Base-by-base conservation (phyloP, 345 rosid genomes). In the Citrus unshiu region DNA sequence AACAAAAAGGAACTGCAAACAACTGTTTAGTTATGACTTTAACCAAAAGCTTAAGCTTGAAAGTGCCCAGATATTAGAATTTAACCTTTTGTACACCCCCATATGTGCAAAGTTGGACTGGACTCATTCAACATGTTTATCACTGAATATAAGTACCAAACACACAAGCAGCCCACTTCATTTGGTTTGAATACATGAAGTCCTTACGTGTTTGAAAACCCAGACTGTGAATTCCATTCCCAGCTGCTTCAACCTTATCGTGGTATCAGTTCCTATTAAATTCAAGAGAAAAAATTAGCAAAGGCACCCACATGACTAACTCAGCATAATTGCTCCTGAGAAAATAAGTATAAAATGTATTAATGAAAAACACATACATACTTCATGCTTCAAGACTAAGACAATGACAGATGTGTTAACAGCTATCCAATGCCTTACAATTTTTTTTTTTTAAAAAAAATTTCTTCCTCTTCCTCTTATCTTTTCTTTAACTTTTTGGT, bases 201-300 rank as follows among this genome's bases (percentile, higher is more conserved):
- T 58, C 72, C 89, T 91, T 88, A 95, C 98, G 83, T 95, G 99
- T 89, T 95, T 95, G 83, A 95, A 95, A 77, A 92, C 99, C 99
- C 98, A 95, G 68, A 95, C 98, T 46, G 98, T 91, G 85, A 95
- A 95, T 84, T 95, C 99, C 99, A 95, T 95, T 75, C 99, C 98
- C 87, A 93, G 81, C 83, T 92, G 99, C 90, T 91, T 93, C 87
- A 95, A 82, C 90, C 97, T 91, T 78, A 90, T 87, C 67, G 97
- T 95, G 72, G 98, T 93, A 80, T 91, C 91, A 80, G 25, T 88
- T 72, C 99, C 99, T 93, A 79, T 77, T 74, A 72, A 58, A 79
- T 83, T 80, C 39, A 73, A 84, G 29, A 79, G 68, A 73, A 83
- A 66, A 68, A 56, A 76, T 78, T 65, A 70, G 73, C 43, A 75